A percentile compares a stretch with the other conserved stretches of the same genome.
Evolutionary conservation across 495 filamentous ascomycete genomes (phyloP).

Genomic region (Acidomyces sp.): DNA sequence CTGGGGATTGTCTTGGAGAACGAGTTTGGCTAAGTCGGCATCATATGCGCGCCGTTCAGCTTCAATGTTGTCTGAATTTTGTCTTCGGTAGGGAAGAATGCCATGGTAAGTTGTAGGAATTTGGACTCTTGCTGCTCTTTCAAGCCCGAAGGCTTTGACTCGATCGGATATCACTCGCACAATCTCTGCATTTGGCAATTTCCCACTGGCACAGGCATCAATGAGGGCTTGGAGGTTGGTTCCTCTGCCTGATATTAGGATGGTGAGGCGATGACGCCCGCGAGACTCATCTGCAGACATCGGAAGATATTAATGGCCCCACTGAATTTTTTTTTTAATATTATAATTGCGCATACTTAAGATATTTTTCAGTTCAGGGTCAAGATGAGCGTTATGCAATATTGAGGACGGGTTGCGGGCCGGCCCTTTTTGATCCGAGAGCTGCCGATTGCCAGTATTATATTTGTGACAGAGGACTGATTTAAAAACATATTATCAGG

Average conservation of each 20-base stretch:
- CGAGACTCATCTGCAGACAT: too few species aligned
- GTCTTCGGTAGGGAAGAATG: constrained; percentile 50
- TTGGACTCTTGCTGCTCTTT: constrained; percentile 50
- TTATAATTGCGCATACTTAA: too few species aligned
- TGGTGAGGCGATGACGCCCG: constrained; percentile 43
- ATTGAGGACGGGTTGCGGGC: too few species aligned
- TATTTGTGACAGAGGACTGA: too few species aligned
- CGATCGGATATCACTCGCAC: constrained; percentile 73
- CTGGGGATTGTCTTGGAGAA: constrained; percentile 55
- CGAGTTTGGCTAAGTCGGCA: constrained; percentile 58
- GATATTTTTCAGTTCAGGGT: too few species aligned
- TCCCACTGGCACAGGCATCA: constrained; percentile 44
- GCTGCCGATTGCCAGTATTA: too few species aligned
- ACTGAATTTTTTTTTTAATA: too few species aligned
- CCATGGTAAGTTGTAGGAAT: constrained; percentile 85
- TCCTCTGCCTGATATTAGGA: constrained; percentile 69
- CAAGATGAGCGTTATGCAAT: too few species aligned
- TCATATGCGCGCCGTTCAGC: constrained; percentile 55
- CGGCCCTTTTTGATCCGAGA: too few species aligned
- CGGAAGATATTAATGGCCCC: too few species aligned
- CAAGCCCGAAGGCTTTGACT: constrained; percentile 64
- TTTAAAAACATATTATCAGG: too few species aligned
- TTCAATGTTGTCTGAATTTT: constrained; percentile 21
- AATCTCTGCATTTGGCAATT: constrained; percentile 50
- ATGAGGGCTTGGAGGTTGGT: constrained; percentile 87